phyloP scores from a whole-genome alignment of 805 yeast genomes.

The Tetrapisispora arboricola region DNA sequence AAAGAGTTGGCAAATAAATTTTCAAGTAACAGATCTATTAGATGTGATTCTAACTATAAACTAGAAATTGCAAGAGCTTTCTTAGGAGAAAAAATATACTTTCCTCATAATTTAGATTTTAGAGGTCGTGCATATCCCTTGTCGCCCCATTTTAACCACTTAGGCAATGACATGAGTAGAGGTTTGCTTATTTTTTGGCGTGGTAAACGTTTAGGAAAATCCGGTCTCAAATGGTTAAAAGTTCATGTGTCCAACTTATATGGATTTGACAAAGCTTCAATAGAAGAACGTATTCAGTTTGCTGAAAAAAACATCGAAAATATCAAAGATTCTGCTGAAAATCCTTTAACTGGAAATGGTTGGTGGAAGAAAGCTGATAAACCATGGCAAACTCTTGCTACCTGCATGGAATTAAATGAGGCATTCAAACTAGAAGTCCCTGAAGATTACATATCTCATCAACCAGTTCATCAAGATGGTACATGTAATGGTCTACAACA shows the following conservation, averaged over 20 bases:
- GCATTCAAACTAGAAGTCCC: constrained; percentile 58
- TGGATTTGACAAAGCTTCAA: constrained; percentile 66
- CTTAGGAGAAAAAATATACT: constrained; percentile 64
- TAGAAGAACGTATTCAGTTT: constrained; percentile 51
- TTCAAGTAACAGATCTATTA: constrained; percentile 64
- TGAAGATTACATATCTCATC: constrained; percentile 51
- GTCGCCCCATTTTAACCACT: constrained; percentile 70
- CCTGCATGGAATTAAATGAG: constrained; percentile 54
- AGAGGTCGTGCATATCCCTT: constrained; percentile 80
- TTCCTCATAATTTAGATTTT: constrained; percentile 75
- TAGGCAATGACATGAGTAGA: constrained; percentile 71
- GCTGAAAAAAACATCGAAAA: constrained; percentile 48
- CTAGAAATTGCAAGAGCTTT: constrained; percentile 92
- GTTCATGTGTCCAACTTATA: constrained; percentile 63
- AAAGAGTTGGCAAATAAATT: constrained; percentile 49
- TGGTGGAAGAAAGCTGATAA: constrained; percentile 73
- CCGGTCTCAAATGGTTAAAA: constrained; percentile 64
- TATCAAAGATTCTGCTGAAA: constrained; percentile 45
- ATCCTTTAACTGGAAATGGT: constrained; percentile 47
- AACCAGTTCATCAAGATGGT: constrained; percentile 81
- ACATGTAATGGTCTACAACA: constrained; percentile 82
- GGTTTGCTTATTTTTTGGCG: constrained; percentile 67
- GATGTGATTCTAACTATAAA: constrained; percentile 91
- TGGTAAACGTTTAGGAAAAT: constrained; percentile 54
- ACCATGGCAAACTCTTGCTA: constrained; percentile 74